phyloP scores from a whole-genome alignment of 805 yeast species.

The Candida palmyrensis region DNA sequence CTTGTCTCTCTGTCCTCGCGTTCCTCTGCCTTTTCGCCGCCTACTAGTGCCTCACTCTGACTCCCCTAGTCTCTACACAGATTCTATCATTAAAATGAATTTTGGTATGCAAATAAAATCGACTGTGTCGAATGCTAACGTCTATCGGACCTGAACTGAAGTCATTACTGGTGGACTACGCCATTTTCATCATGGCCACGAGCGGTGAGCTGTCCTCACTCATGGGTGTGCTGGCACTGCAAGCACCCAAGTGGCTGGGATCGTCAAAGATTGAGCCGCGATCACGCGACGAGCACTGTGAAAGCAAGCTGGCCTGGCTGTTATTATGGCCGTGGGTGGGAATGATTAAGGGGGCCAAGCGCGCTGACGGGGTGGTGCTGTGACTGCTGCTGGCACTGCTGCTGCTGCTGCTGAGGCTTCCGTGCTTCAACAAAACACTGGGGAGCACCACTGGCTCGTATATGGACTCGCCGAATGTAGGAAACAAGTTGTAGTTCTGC shows the following conservation, averaged over 20 bases:
- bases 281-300: conserved; percentile 13
- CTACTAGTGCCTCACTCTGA: too few relatives aligned
- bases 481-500: conserved; percentile 5
- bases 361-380: too few relatives aligned
- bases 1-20: too few relatives aligned
- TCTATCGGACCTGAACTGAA: too few relatives aligned
- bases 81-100: too few relatives aligned
- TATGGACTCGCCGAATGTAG: conserved; percentile 2
- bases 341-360: conserved; percentile 7
- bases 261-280: conserved; percentile 19
- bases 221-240: conserved; percentile 26
- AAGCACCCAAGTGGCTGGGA: conserved; percentile 10
- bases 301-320: conserved; percentile 24
- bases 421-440: conserved; percentile 1
- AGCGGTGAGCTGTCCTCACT: conserved; percentile 23
- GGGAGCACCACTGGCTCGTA: conserved; percentile 8
- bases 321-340: conserved; percentile 15
- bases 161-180: too few relatives aligned
- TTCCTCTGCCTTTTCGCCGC: too few relatives aligned
- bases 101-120: too few relatives aligned
- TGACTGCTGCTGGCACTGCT: conserved; percentile 1
- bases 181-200: conserved; percentile 5
- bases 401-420: background rate
- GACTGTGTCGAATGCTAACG: too few relatives aligned
- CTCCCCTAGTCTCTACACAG: too few relatives aligned